Percentiles rank a stretch among this genome's conserved stretches.
These are phyloP conservation scores for Phytophthora sp. DNA, from an alignment of 352 stramenopile species.

Conservation along the genomic window DNA sequence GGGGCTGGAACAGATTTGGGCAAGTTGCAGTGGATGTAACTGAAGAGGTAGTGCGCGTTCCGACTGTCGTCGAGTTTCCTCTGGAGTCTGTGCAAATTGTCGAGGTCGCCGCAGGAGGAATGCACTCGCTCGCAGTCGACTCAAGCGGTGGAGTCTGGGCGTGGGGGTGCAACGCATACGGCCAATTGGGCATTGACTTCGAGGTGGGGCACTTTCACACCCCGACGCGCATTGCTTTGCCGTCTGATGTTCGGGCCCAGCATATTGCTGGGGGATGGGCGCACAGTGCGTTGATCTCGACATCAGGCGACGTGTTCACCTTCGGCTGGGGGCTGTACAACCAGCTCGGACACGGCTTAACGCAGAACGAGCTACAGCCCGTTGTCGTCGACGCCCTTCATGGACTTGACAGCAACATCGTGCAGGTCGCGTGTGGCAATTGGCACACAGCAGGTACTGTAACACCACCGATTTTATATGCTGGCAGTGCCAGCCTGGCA, in stretches of 20 bases:
- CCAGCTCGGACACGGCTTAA: slow-evolving; percentile 68
- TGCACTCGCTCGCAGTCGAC: slow-evolving; percentile 69
- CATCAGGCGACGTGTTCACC: slow-evolving; percentile 49
- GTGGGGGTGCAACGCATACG: slow-evolving; percentile 71
- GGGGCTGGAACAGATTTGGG: slow-evolving; percentile 58
- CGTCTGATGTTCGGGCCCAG: background rate
- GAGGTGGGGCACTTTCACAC: slow-evolving; percentile 4
- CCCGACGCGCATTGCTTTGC: slow-evolving; percentile 23
- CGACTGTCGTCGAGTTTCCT: slow-evolving; percentile 39
- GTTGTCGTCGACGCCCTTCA: slow-evolving; percentile 48
- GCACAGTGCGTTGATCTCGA: slow-evolving; percentile 58
- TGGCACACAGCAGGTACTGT: slow-evolving; percentile 72
- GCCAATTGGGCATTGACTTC: slow-evolving; percentile 54
- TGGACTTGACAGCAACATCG: slow-evolving; percentile 56
- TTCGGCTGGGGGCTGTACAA: slow-evolving; percentile 86
- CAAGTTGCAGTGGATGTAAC: slow-evolving; percentile 38
- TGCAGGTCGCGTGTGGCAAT: slow-evolving; percentile 65
- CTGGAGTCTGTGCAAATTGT: slow-evolving; percentile 11
- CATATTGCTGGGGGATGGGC: slow-evolving; percentile 54
- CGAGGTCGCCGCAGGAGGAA: slow-evolving; percentile 54
- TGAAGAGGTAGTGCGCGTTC: slow-evolving; percentile 22
- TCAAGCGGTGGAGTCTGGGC: slow-evolving; percentile 46
- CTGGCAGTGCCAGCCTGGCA: background rate
- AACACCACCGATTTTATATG: background rate
- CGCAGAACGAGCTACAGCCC: slow-evolving; percentile 42